These are phyloP conservation scores for Ophiostoma triangulosporum DNA, from an alignment of 2,329 filamentous ascomycete genomes.

Conservation along the genomic window DNA sequence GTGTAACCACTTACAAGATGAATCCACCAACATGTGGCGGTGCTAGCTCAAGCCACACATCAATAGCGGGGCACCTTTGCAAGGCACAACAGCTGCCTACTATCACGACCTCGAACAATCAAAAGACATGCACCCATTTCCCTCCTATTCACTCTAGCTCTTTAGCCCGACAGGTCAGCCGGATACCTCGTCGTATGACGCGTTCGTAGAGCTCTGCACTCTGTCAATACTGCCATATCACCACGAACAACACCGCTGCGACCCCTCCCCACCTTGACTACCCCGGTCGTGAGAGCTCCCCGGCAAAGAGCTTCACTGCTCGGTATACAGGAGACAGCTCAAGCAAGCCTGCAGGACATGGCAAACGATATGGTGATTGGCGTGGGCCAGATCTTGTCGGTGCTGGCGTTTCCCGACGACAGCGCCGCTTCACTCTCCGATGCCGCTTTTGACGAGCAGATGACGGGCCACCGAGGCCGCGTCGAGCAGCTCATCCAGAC, in stretches of 20 bases:
- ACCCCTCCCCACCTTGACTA: not conserved
- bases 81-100: not conserved
- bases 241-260: not conserved
- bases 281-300: not conserved
- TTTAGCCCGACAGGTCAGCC: not conserved
- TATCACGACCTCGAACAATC: not conserved
- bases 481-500: constrained; percentile 25
- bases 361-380: constrained; percentile 28
- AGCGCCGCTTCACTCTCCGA: constrained; percentile 15
- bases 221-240: not conserved
- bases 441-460: constrained; percentile 27
- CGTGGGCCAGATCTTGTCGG: constrained; percentile 19
- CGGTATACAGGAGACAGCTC: no score
- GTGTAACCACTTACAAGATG: no score
- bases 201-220: no score
- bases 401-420: constrained; percentile 30
- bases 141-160: not conserved
- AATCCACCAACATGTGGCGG: not conserved
- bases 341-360: no score
- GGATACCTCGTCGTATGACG: no score
- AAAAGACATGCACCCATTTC: not conserved
- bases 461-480: constrained; percentile 24
- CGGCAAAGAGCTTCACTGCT: no score
- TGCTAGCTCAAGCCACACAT: not conserved
- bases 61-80: constrained; percentile 2